phyloP scores from a whole-genome alignment of 345 rosid genomes.

The Aquilaria sinensis region DNA sequence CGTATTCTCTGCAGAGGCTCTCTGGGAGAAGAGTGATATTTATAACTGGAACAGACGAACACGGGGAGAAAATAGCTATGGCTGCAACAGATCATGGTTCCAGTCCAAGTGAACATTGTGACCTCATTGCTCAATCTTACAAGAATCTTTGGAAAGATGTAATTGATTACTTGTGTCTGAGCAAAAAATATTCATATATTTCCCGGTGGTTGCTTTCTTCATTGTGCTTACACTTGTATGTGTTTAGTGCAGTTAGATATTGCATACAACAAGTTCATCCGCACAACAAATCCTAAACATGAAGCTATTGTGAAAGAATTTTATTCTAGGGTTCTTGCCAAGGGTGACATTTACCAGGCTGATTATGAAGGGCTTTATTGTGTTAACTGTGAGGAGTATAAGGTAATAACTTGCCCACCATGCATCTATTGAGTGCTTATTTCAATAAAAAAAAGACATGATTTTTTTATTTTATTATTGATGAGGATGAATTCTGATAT shows the following conservation, averaged over 20 bases:
- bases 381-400: conserved; percentile 93
- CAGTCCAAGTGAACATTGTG: conserved; percentile 76
- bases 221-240: conserved; percentile 4
- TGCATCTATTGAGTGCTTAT: neutral
- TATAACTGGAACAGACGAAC: conserved; percentile 91
- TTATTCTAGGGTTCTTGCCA: conserved; percentile 69
- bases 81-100: conserved; percentile 70
- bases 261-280: conserved; percentile 73
- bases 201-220: neutral
- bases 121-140: conserved; percentile 72
- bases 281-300: conserved; percentile 89
- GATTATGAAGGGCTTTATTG: conserved; percentile 95
- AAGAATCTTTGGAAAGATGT: conserved; percentile 77
- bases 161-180: conserved; percentile 1
- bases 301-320: conserved; percentile 85
- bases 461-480: neutral
- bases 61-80: conserved; percentile 90
- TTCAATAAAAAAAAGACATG: neutral
- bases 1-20: conserved; percentile 59
- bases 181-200: neutral
- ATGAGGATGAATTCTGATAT: neutral
- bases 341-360: conserved; percentile 80
- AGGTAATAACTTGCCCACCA: conserved; percentile 35
- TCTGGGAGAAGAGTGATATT: conserved; percentile 75
- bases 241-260: conserved; percentile 57